Evolutionary conservation across 1,284 basidiomycete species (phyloP).

Genomic region (Violaceomyces palustris): DNA sequence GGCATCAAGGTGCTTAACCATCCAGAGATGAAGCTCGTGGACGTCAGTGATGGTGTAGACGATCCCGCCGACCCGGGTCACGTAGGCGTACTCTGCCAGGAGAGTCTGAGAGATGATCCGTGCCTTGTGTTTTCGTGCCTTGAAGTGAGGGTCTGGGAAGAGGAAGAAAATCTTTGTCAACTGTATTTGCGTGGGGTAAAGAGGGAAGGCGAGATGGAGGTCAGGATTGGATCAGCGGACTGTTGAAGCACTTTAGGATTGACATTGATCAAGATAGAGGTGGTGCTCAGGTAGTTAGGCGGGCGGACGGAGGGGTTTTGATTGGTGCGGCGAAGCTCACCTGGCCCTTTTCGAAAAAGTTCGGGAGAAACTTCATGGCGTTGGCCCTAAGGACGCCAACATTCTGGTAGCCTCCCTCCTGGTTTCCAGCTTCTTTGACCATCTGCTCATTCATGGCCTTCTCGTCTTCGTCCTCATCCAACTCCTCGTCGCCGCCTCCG

Average conservation of each 20-base stretch:
- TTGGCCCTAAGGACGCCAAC: conserved; percentile 92
- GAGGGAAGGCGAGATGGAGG: no score
- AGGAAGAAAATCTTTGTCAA: conserved; percentile 82
- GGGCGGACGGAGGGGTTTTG: no score
- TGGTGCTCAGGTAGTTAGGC: not conserved
- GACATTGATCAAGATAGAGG: no score
- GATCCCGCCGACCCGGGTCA: conserved; percentile 82
- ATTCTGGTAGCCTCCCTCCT: conserved; percentile 85
- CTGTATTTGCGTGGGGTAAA: no score
- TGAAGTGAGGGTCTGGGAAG: conserved; percentile 99
- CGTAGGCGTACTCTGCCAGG: conserved; percentile 85
- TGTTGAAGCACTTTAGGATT: not conserved
- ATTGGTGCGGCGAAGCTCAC: no score
- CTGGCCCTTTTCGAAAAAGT: conserved; percentile 88
- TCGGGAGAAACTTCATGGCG: conserved; percentile 97
- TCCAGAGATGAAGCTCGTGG: conserved; percentile 89
- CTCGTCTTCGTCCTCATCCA: conserved; percentile 45
- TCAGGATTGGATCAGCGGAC: not conserved
- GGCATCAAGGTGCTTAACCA: conserved; percentile 75
- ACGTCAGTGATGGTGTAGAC: conserved; percentile 99
- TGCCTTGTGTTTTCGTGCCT: conserved; percentile 92
- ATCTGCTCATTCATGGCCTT: conserved; percentile 34
- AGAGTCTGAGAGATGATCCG: conserved; percentile 90
- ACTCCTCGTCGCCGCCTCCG: conserved; percentile 2
- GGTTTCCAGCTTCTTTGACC: conserved; percentile 22